A percentile compares a stretch with the other conserved stretches of the same genome.
These are phyloP conservation scores for Puccinia triticina DNA, from an alignment of 1,284 basidiomycete species.

Conservation along the genomic window DNA sequence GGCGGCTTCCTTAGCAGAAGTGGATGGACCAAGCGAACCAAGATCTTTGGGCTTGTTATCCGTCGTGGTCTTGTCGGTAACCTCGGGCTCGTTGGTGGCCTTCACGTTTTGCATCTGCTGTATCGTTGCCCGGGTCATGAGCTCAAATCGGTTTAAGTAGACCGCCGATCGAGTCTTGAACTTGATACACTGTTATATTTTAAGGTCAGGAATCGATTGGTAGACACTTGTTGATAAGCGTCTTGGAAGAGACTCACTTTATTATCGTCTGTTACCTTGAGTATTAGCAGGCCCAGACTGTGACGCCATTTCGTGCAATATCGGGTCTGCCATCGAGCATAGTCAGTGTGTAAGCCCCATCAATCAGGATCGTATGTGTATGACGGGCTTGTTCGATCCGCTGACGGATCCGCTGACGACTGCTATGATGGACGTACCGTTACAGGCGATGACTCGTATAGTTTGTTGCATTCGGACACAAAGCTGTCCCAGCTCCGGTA, in stretches of 20 bases:
- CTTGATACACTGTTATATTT: slow-evolving; percentile 30
- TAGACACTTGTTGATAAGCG: not conserved
- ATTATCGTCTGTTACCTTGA: slow-evolving; percentile 38
- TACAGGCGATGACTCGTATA: slow-evolving; percentile 1
- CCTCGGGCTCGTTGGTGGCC: not conserved
- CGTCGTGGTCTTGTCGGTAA: no score
- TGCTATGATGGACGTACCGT: not conserved
- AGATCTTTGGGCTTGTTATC: not conserved
- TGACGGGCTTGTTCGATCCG: not conserved
- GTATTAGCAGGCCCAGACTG: slow-evolving; percentile 9
- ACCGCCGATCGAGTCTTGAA: slow-evolving; percentile 45
- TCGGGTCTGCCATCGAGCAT: slow-evolving; percentile 2
- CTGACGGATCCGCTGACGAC: not conserved
- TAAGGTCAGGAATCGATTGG: not conserved
- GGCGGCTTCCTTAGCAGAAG: not conserved
- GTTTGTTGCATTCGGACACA: slow-evolving; percentile 9
- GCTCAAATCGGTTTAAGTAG: slow-evolving; percentile 40
- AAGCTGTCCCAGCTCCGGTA: slow-evolving; percentile 20
- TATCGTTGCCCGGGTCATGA: slow-evolving; percentile 24
- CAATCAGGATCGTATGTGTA: not conserved
- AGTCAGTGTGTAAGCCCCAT: not conserved
- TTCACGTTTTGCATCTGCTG: slow-evolving; percentile 12
- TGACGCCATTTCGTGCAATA: slow-evolving; percentile 41
- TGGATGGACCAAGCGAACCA: not conserved
- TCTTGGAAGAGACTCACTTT: slow-evolving; percentile 2